Conservation (phyloP, 2,329 filamentous ascomycete species). For the Alternaria viburni region DNA sequence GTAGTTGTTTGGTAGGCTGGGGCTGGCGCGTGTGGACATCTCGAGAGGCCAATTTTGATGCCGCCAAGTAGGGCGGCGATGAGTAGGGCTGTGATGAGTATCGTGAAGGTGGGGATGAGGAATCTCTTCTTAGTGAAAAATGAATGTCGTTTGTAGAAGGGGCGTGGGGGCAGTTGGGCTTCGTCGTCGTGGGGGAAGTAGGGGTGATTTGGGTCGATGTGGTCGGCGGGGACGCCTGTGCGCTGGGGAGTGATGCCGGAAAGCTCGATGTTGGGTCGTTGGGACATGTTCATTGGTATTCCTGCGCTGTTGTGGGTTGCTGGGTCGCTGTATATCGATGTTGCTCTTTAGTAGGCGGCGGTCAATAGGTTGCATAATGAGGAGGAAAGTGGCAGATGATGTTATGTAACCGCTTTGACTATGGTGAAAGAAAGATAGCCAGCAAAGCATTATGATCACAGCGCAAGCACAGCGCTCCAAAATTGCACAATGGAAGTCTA, state of each 20-base stretch:
- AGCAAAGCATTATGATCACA: not conserved
- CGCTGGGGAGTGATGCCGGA: not conserved
- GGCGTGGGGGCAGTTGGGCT: not conserved
- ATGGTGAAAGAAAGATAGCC: not conserved
- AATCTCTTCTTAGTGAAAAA: not conserved
- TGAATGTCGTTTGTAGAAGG: not conserved
- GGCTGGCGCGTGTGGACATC: not conserved
- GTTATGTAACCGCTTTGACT: not conserved
- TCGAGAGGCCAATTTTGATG: not conserved
- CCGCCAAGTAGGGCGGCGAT: not conserved
- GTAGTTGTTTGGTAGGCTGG: not conserved
- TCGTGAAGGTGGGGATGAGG: not conserved
- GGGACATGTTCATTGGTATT: not conserved
- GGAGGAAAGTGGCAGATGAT: not conserved
- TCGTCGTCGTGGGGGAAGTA: slow-evolving; percentile 3
- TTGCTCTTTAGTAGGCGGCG: not conserved
- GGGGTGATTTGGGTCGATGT: slow-evolving; percentile 5
- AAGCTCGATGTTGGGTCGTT: not conserved
- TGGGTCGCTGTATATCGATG: not conserved
- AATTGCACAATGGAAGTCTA: not conserved
- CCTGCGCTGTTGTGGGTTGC: not conserved
- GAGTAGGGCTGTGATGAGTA: not conserved
- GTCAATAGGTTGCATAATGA: not conserved
- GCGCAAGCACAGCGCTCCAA: not conserved
- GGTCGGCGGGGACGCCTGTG: slow-evolving; percentile 4